Evolutionary conservation across 2,329 filamentous ascomycete genomes (phyloP).

Genomic region (Juglanconis oblonga): DNA sequence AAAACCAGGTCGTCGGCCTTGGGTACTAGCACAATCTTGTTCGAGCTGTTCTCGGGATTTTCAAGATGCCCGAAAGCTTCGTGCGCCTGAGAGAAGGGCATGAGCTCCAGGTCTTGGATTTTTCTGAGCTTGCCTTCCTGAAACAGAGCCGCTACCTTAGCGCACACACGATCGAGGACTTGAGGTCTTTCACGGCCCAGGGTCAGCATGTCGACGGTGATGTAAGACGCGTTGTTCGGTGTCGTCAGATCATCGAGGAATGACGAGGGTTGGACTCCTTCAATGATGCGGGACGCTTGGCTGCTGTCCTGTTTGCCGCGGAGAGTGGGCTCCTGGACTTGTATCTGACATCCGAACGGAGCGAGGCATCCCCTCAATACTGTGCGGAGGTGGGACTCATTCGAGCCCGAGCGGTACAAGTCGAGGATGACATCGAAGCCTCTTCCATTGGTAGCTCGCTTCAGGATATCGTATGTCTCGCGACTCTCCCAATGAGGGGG

Average conservation of each 20-base stretch:
- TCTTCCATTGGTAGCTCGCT: background rate
- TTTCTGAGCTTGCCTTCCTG: slow-evolving; percentile 32
- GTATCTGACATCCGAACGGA: slow-evolving; percentile 6
- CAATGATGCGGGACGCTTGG: background rate
- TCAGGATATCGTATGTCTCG: background rate
- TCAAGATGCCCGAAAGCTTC: slow-evolving; percentile 35
- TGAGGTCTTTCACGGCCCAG: slow-evolving; percentile 41
- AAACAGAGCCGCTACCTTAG: slow-evolving; percentile 35
- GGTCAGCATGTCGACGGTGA: slow-evolving; percentile 43
- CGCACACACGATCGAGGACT: slow-evolving; percentile 36
- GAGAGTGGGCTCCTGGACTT: background rate
- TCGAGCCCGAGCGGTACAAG: background rate
- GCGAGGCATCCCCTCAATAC: slow-evolving; percentile 12
- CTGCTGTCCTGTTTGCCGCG: background rate
- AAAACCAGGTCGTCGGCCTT: background rate
- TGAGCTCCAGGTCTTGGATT: slow-evolving; percentile 32
- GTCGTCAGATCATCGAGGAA: background rate
- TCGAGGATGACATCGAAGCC: background rate
- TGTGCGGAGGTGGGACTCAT: background rate
- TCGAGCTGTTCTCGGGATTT: slow-evolving; percentile 36
- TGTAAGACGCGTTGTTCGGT: slow-evolving; percentile 40
- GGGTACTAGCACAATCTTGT: slow-evolving; percentile 35
- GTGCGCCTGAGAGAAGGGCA: slow-evolving; percentile 38
- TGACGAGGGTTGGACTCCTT: background rate
- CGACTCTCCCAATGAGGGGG: background rate